Percentiles rank a stretch among this genome's conserved stretches.
These are phyloP conservation scores for Kurtzmaniella quercitrusa DNA, from an alignment of 1,139 yeast species.

Conservation along the genomic window DNA sequence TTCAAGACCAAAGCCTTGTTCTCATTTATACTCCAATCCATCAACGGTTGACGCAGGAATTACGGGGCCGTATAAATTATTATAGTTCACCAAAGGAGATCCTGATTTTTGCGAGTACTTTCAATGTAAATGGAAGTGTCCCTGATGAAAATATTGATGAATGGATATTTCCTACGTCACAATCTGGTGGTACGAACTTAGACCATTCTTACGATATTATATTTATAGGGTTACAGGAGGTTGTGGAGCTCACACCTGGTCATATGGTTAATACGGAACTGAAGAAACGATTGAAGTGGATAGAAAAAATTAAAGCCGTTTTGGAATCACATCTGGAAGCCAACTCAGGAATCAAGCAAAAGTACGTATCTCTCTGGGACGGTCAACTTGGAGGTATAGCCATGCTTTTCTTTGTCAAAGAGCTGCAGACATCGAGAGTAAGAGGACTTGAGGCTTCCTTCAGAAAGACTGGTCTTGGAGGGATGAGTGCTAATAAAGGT, in stretches of 20 bases:
- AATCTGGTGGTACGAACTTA: constrained; percentile 7
- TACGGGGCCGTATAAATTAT: constrained; percentile 44
- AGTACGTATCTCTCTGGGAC: constrained; percentile 70
- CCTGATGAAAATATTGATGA: constrained; percentile 46
- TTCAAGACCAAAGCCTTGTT: constrained; percentile 42
- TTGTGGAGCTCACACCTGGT: constrained; percentile 86
- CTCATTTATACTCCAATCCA: constrained; percentile 68
- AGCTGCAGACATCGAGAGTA: constrained; percentile 43
- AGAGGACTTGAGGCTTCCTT: constrained; percentile 70
- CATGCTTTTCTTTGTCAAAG: constrained; percentile 64
- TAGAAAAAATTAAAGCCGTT: constrained; percentile 53
- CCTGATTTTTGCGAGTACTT: constrained; percentile 59
- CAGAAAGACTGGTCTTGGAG: constrained; percentile 93
- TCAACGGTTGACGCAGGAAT: constrained; percentile 55
- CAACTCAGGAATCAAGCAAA: constrained; percentile 27
- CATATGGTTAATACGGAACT: constrained; percentile 84
- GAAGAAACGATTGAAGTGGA: constrained; percentile 74
- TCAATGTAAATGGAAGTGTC: constrained; percentile 61
- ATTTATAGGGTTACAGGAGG: constrained; percentile 85
- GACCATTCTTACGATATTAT: constrained; percentile 54
- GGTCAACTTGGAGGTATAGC: constrained; percentile 95
- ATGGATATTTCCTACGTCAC: constrained; percentile 52
- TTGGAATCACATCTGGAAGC: constrained; percentile 35
- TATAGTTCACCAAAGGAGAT: constrained; percentile 51
- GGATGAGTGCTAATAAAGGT: constrained; percentile 94